Conservation (phyloP, 169 alveolate species). For the Cryptosporidium viatorum region DNA sequence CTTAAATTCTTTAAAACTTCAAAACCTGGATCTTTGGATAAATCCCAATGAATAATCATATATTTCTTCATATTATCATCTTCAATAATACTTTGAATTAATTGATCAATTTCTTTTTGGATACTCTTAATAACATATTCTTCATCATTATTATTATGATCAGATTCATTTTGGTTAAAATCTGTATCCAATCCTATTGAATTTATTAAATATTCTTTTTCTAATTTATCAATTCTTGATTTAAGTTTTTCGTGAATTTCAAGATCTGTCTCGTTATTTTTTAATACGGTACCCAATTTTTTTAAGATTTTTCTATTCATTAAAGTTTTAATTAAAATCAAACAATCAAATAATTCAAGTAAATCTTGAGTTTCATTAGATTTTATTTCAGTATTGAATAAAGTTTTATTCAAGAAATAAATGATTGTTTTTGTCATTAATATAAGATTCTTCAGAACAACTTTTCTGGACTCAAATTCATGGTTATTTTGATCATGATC, state of each 20-base stretch:
- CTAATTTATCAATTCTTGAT: slow-evolving; percentile 39
- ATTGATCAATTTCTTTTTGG: slow-evolving; percentile 45
- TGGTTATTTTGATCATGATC: not conserved
- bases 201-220: not conserved
- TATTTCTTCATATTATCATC: slow-evolving; percentile 9
- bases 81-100: slow-evolving; percentile 24
- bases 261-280: not conserved
- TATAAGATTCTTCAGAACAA: not conserved
- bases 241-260: not conserved
- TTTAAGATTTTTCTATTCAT: slow-evolving; percentile 5
- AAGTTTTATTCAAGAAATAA: slow-evolving; percentile 18
- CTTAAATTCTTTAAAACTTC: not conserved
- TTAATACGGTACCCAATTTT: not conserved
- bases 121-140: not conserved
- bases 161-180: not conserved
- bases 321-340: slow-evolving; percentile 27
- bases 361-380: not conserved
- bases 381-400: not conserved
- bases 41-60: slow-evolving; percentile 14
- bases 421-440: slow-evolving; percentile 12
- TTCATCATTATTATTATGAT: not conserved
- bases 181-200: not conserved
- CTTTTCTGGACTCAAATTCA: not conserved
- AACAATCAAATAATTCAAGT: not conserved
- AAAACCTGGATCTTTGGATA: slow-evolving; percentile 8